Base-by-base conservation (phyloP, 2,329 filamentous ascomycete species). In the Colletotrichum endophyticum region DNA sequence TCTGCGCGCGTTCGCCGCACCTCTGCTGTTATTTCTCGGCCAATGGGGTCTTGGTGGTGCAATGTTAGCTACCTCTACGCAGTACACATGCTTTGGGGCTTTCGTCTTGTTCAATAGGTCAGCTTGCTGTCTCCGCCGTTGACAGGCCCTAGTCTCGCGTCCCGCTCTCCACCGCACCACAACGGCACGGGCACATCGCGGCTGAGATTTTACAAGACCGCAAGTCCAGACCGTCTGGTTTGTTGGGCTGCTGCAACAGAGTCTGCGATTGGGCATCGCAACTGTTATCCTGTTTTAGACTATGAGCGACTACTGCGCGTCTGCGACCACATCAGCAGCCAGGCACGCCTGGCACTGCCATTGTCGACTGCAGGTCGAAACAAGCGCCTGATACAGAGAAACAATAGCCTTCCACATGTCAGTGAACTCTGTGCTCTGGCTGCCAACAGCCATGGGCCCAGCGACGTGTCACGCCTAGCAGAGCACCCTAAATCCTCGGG, bases 331-430 rank as follows among this genome's bases (percentile, higher is more conserved):
- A 53, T 27, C 63, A 57, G 16, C n/a, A 27, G 62, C 34, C 62
- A 39, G 27, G 25, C 59, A 34, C 15, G 59, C 12, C 30, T 57
- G 22, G 39, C 49, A 27, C 15, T 5, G 13, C 62, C n/a, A 59
- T 68, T 15, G n/a, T 67, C 39, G 8, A 15, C 39, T 66, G n/a
- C 57, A 27, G 32, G 49, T 39, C 73, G 73, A 73, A 76, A 73
- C 73, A 76, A 73, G 70, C 70, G 73, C 73, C 25, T 32, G 28
- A 67, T 69, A 59, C 16, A 56, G 44, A 61, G 62, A 66, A 15
- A 63, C 39, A 73, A n/a, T 19, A 73, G 28, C 27, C 70, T 73
- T 68, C 39, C 73, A 73, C 73, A 76, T 76, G 73, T 27, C 64
- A 68, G 32, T 59, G 30, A 70, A 25, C 11, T 28, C 25, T 32